Base-by-base conservation (phyloP, 768 basidiomycete genomes). In the Strobilomyces echinocephalus region DNA sequence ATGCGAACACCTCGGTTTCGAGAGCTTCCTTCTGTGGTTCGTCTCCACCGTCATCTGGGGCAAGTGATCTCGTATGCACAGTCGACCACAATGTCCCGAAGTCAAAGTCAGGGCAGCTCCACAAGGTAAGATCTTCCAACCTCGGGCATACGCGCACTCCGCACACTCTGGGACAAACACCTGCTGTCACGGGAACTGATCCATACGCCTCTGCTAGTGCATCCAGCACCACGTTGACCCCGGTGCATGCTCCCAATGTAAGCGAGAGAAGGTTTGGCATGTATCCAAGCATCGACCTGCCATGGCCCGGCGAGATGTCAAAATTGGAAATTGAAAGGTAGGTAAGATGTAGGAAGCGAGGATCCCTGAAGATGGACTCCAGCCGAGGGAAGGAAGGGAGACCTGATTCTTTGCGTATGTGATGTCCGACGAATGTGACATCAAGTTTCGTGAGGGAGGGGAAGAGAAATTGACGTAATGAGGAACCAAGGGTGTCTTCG, bases 341-440 rank as follows among this genome's bases (percentile, higher is more conserved):
- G 30, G 79, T 78, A 35, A 84, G 69, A 50, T 69, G 60, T 4
- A 72, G 75, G 28, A 82, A 73, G 46, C 80, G 79, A 7, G 81
- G 80, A 64, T 83, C 80, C 49, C 76, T 76, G 62, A 83, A 80
- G 52, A 84, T 69, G 35, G 69, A 74, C 63, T 81, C 79, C 28
- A 79, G 71, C 30, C 76, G 73, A 36, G 78, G 78, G 49, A 83
- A 67, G 7, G 59, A 48, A 14, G 76, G 74, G 14, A 60, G 16
- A 21, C 50, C 54, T 39, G 61, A 46, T 38, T 58, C 61, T 55
- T 59, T 63, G 43, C 59, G 62, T 31, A 50, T 46, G 24, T 61
- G 60, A 18, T 62, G 64, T 49, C 71, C 73, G 44, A 72, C 57
- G 48, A 76, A 74, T 36, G 73, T 65, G 48, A 82, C 62, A 50